Evolutionary conservation across 805 yeast species (phyloP).

Genomic region (Ogataea dorogensis): DNA sequence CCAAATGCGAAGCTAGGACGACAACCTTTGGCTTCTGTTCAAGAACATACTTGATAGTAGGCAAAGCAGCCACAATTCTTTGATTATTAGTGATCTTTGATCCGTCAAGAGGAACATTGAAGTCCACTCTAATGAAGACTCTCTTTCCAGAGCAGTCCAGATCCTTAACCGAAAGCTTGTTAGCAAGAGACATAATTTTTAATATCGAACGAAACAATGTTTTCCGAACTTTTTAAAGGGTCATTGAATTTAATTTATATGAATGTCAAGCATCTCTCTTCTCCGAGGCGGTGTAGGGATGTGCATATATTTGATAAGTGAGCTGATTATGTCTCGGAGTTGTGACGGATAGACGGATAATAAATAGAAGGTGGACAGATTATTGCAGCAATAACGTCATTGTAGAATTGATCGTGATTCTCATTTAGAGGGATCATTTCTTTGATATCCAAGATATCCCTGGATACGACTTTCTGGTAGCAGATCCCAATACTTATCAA

Average conservation of each 20-base stretch:
- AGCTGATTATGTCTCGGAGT: background rate
- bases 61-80: constrained; percentile 98
- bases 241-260: constrained; percentile 9
- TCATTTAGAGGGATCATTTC: constrained; percentile 78
- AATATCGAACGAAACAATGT: constrained; percentile 5
- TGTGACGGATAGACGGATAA: constrained; percentile 6
- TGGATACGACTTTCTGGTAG: constrained; percentile 64
- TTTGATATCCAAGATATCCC: constrained; percentile 83
- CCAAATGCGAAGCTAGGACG: constrained; percentile 94
- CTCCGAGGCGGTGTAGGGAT: constrained; percentile 14
- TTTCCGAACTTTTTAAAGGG: constrained; percentile 8
- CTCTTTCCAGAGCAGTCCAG: constrained; percentile 84
- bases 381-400: no score
- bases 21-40: constrained; percentile 90
- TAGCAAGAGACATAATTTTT: constrained; percentile 79
- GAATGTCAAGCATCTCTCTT: constrained; percentile 7
- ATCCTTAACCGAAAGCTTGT: constrained; percentile 91
- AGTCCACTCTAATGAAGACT: constrained; percentile 98
- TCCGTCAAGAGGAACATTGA: constrained; percentile 94
- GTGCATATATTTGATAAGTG: constrained; percentile 1
- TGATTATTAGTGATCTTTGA: constrained; percentile 97
- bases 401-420: no score
- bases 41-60: constrained; percentile 93
- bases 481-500: constrained; percentile 75
- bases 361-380: no score